Conservation (phyloP, 2,329 filamentous ascomycete species). For the Cladophialophora carrionii region DNA sequence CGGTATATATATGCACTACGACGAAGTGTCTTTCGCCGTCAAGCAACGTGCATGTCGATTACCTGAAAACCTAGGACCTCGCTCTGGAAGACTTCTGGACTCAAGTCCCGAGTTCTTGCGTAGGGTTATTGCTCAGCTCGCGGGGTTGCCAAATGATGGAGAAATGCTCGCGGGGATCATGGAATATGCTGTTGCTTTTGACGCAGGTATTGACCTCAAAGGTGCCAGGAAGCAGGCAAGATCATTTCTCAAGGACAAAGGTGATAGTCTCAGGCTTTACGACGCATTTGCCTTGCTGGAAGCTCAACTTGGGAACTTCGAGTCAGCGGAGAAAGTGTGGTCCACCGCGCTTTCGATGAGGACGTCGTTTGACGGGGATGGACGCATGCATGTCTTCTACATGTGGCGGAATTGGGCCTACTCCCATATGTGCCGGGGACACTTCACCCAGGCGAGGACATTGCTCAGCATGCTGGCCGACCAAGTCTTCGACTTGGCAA, state of each 20-base stretch:
- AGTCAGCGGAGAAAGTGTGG: constrained; percentile 67
- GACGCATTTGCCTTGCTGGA: constrained; percentile 79
- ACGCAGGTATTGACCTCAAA: constrained; percentile 58
- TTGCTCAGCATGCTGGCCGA: constrained; percentile 49
- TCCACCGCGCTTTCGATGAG: constrained; percentile 66
- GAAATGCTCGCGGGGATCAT: constrained; percentile 55
- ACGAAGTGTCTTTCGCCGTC: neutral
- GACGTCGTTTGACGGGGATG: constrained; percentile 44
- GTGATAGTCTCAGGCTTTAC: constrained; percentile 70
- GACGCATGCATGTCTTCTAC: constrained; percentile 47
- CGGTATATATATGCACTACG: neutral
- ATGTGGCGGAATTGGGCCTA: constrained; percentile 69
- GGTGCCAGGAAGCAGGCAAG: constrained; percentile 72
- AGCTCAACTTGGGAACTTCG: constrained; percentile 58
- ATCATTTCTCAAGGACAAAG: constrained; percentile 68
- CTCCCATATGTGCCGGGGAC: constrained; percentile 60
- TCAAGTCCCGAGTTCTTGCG: constrained; percentile 55
- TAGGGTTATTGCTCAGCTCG: constrained; percentile 62
- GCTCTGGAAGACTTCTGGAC: constrained; percentile 7
- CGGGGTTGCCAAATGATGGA: constrained; percentile 48
- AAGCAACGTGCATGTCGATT: neutral
- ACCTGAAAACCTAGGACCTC: neutral
- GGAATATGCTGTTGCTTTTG: constrained; percentile 71
- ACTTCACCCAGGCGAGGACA: constrained; percentile 45
- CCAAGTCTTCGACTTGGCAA: constrained; percentile 43